These are phyloP conservation scores for Dryas octopetala DNA, from an alignment of 306 rosid genomes.

Conservation along the genomic window DNA sequence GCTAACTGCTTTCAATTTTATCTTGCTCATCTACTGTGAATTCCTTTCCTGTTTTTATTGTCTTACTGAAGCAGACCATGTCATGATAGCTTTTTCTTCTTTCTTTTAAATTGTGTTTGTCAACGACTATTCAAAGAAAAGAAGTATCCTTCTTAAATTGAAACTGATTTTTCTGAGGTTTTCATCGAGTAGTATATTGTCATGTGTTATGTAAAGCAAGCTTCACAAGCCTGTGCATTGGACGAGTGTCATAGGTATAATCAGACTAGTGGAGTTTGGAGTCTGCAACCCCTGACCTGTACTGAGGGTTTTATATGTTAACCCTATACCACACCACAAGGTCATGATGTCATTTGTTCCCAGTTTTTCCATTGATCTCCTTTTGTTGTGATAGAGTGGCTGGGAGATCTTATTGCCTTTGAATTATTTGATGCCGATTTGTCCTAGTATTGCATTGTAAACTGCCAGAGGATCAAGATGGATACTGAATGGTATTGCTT, in stretches of 20 bases:
- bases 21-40: background rate
- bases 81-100: background rate
- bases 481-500: background rate
- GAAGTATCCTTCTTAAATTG: background rate
- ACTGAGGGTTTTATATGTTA: too few relatives aligned
- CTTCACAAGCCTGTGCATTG: background rate
- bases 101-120: background rate
- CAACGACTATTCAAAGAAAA: background rate
- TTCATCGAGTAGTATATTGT: background rate
- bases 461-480: background rate
- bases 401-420: background rate
- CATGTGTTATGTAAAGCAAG: too few relatives aligned
- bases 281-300: too few relatives aligned
- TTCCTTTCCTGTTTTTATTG: conserved; percentile 15
- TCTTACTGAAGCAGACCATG: background rate
- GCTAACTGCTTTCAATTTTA: conserved; percentile 8
- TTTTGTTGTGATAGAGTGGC: background rate
- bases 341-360: background rate
- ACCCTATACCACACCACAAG: background rate
- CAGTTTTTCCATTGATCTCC: background rate
- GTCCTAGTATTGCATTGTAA: background rate
- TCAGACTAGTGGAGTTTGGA: too few relatives aligned
- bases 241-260: background rate
- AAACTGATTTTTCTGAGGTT: background rate
- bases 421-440: background rate